phyloP scores from a whole-genome alignment of 306 rosid species.

The Potentilla sterilis region DNA sequence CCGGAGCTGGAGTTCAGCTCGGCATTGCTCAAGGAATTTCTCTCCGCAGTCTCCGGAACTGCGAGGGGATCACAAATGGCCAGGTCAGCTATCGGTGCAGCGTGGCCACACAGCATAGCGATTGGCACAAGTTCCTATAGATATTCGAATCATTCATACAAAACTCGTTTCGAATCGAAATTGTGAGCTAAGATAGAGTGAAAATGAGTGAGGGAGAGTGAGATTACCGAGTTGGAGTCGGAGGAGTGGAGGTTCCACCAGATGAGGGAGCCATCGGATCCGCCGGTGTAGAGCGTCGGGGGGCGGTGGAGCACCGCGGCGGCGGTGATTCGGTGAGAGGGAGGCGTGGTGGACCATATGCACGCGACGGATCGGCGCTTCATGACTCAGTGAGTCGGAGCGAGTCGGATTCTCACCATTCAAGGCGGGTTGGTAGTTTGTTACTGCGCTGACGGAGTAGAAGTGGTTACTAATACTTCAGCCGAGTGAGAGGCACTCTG shows the following conservation, averaged over 20 bases:
- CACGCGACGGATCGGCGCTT: constrained; percentile 91
- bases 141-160: neutral
- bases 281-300: constrained; percentile 77
- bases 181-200: neutral
- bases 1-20: constrained; percentile 34
- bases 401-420: constrained; percentile 8
- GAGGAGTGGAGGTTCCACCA: constrained; percentile 70
- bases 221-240: constrained; percentile 58
- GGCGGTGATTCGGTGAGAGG: constrained; percentile 73
- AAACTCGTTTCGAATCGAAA: neutral
- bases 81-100: constrained; percentile 70
- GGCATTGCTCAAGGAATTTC: constrained; percentile 27
- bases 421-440: neutral
- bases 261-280: constrained; percentile 95
- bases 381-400: constrained; percentile 53
- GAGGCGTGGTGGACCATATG: constrained; percentile 76
- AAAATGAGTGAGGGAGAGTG: neutral
- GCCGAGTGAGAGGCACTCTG: neutral
- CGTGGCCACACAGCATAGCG: constrained; percentile 89
- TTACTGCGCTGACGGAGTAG: neutral
- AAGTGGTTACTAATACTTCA: neutral
- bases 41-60: constrained; percentile 29
- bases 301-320: constrained; percentile 53
- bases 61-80: constrained; percentile 62
- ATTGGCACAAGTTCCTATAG: constrained; percentile 69